Base-by-base conservation (phyloP, 208 protist species). In the Wallacemonas rigidus region DNA sequence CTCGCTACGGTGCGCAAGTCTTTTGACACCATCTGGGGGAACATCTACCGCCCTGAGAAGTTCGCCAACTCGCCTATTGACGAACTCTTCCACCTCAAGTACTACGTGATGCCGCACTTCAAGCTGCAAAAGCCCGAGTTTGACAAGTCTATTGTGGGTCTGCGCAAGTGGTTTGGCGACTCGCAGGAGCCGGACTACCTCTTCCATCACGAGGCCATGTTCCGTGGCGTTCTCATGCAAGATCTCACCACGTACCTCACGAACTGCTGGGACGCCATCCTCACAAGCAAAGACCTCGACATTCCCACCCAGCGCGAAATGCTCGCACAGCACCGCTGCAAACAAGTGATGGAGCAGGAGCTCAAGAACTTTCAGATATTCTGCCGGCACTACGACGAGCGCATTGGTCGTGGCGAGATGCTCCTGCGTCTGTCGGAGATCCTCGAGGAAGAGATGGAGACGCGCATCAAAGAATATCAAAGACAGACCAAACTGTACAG, bases 291-390 rank as follows among this genome's bases (percentile, higher is more conserved):
- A 73, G 97, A 99, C 74, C 86, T 99, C 35, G 95, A 99, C 77
- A 91, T 99, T 62, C 98, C 98, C 8, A 94, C 94, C 7, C 96
- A 99, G 78, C 93, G 96, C 60, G 96, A 99, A 69, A 97, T 99
- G 96, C 78, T 99, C 11, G 97, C 98, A 50, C 85, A 88, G 57
- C 97, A 96, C 73, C 86, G 98, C 39, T 99, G 97, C 85, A 90
- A 90, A 54, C 94, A 98, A 67, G 85, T 93, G 54, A 88, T 82
- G 55, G 78, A 90, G 38, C 62, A 78, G 69, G 77, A 85, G 56
- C 72, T 89, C 35, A 47, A 67, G 4, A 68, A 60, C 6, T 98
- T 98, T 72, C 61, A 57, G 9, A 51, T 45, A 2, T 84, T 86
- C 8, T 73, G 90, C 36, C 81, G 65, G 39, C 76, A 75, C 15